Percentiles rank a stretch among this genome's conserved stretches.
phyloP scores from a whole-genome alignment of 129 eudicot genomes.

The Gnaphalium uliginosum region DNA sequence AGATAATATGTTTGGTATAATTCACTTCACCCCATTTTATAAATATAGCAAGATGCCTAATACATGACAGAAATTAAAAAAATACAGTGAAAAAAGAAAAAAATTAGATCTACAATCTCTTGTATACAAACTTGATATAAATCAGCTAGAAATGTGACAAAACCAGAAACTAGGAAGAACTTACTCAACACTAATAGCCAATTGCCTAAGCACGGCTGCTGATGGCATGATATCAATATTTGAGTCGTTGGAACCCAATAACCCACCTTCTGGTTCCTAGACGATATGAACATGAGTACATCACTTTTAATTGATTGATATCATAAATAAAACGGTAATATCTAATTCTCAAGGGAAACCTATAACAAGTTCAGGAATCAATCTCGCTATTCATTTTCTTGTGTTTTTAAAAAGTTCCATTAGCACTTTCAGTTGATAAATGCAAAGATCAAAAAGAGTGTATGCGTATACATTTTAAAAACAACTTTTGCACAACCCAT shows the following conservation, averaged over 20 bases:
- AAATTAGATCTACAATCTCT: neutral
- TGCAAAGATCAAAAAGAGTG: neutral
- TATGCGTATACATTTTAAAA: neutral
- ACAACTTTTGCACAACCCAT: neutral
- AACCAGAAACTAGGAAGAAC: conserved; percentile 26
- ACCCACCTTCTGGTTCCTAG: conserved; percentile 58
- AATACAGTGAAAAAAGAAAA: neutral
- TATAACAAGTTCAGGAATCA: neutral
- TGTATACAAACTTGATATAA: conserved; percentile 6
- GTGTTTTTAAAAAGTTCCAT: neutral
- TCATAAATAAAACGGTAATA: neutral
- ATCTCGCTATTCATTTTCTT: conserved; percentile 6
- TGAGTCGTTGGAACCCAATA: conserved; percentile 30
- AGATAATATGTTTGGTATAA: neutral
- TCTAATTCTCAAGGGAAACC: neutral
- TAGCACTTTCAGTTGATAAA: neutral
- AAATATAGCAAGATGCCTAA: neutral
- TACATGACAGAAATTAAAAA: neutral
- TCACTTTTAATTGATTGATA: conserved; percentile 13
- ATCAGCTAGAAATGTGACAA: conserved; percentile 14
- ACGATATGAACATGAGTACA: conserved; percentile 24
- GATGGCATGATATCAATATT: conserved; percentile 70
- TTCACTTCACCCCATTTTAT: neutral
- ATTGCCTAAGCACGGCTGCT: conserved; percentile 58
- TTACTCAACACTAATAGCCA: conserved; percentile 89